Evolutionary conservation across 768 basidiomycete species (phyloP).

Genomic region (Tulasnella sp.): DNA sequence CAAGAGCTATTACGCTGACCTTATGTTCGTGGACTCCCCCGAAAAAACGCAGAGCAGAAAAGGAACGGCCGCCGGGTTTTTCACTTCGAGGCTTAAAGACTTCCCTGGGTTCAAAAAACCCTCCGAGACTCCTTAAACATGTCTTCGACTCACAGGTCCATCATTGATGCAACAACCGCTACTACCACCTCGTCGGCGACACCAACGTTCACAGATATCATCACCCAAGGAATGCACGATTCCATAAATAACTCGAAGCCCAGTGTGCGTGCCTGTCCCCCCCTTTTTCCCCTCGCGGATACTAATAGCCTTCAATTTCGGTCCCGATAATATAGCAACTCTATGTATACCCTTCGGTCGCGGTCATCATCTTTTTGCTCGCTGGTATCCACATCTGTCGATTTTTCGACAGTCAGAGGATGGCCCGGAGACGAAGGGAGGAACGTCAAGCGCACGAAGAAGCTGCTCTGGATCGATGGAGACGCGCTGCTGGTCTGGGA

Average conservation of each 20-base stretch:
- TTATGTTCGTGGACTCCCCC: not conserved
- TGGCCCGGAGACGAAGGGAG: not conserved
- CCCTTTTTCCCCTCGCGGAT: not conserved
- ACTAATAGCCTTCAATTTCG: not conserved
- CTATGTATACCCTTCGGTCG: conserved; percentile 1
- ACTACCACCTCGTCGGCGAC: not conserved
- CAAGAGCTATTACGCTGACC: not conserved
- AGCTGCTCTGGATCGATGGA: not conserved
- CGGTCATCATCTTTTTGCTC: not conserved
- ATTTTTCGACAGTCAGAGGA: not conserved
- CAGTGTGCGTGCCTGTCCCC: not conserved
- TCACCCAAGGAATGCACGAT: not conserved
- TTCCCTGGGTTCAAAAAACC: too few relatives aligned
- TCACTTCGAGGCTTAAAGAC: not conserved
- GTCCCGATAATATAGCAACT: not conserved
- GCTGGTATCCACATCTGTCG: not conserved
- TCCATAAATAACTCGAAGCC: not conserved
- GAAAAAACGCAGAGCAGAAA: not conserved
- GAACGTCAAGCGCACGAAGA: not conserved
- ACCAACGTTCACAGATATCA: not conserved
- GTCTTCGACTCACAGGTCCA: not conserved
- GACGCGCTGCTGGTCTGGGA: not conserved
- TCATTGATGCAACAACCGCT: not conserved
- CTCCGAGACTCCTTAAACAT: not conserved
- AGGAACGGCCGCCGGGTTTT: not conserved